Conservation (phyloP, 2,329 filamentous ascomycete species). For the Juglanconis oblonga region DNA sequence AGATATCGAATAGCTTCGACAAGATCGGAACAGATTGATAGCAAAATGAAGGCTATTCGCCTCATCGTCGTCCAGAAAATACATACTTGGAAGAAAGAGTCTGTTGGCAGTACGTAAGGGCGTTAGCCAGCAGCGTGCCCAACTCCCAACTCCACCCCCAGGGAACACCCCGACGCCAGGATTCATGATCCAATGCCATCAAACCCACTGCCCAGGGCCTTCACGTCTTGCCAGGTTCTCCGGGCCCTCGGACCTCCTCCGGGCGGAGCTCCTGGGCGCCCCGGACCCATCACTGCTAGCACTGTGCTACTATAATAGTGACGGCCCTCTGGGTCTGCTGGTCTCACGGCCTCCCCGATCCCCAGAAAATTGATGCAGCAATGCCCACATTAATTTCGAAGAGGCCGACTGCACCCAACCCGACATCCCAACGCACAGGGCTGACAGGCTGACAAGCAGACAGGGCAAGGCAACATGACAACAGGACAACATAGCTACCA, state of each 20-base stretch:
- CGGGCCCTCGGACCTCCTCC: slow-evolving; percentile 14
- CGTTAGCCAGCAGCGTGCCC: no score
- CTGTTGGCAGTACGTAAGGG: no score
- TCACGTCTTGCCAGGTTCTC: slow-evolving; percentile 1
- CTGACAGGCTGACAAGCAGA: background rate
- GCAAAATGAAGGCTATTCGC: no score
- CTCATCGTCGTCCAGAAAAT: no score
- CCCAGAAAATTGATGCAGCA: slow-evolving; percentile 16
- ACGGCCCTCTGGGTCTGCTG: slow-evolving; percentile 11
- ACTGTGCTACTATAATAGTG: slow-evolving; percentile 9
- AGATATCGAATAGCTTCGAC: no score
- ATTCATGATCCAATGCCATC: background rate
- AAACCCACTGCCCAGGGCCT: background rate
- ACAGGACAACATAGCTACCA: no score
- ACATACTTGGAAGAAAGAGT: no score
- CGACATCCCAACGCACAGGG: background rate
- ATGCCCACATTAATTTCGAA: slow-evolving; percentile 17
- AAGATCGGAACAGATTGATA: no score
- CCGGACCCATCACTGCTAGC: slow-evolving; percentile 7
- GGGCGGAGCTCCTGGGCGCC: slow-evolving; percentile 4
- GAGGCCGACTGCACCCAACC: background rate
- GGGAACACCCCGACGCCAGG: background rate
- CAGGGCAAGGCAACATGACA: no score
- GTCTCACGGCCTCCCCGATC: slow-evolving; percentile 19
- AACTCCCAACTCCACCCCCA: no score